Base-by-base conservation (phyloP, 306 rosid genomes). In the Fragaria nilgerrensis region DNA sequence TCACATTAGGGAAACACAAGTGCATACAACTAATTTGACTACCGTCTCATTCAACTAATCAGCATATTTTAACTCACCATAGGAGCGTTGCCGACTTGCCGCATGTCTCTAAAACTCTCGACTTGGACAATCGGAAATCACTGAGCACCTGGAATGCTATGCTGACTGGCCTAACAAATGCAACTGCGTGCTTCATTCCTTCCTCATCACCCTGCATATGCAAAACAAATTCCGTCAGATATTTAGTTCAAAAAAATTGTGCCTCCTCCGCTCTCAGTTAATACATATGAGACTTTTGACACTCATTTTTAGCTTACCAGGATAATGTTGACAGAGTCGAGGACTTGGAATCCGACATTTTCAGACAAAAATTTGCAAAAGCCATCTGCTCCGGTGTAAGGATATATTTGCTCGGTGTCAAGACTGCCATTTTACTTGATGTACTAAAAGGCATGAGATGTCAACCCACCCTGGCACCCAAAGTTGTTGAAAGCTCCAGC, bases 361-460 rank as follows among this genome's bases (percentile, higher is more conserved):
- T 75, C 88, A 1, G 91, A 4, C 9, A 86, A 68, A 82, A 82
- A 95, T 81, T 86, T 87, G 88, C 98, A 95, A 32, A 13, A 63
- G 9, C 87, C 92, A 77, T 86, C 70, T 36, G 70, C 3, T 73
- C 63, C 97, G 0, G 88, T 79, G 83, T 95, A 95, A 75, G 98
- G 97, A 85, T 95, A 95, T 69, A 96, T 88, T 75, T 81, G 84
- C 84, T 92, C 98, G 11, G 97, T 87, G 62, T 88, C 96, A 81
- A 95, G 92, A 76, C 98, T 97, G 20, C 98, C 97, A 68, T 89
- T 95, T 85, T 82, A 89, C 67, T 92, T 95, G 39, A 95, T 89
- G 84, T 92, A 95, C 75, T 95, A 97, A 81, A 90, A 95, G 78
- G 99, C 99, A 74, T 95, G 99, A 66, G 99, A 95, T 10, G 99